phyloP scores from a whole-genome alignment of 352 stramenopile species.

The Globisporangium sylvaticum region DNA sequence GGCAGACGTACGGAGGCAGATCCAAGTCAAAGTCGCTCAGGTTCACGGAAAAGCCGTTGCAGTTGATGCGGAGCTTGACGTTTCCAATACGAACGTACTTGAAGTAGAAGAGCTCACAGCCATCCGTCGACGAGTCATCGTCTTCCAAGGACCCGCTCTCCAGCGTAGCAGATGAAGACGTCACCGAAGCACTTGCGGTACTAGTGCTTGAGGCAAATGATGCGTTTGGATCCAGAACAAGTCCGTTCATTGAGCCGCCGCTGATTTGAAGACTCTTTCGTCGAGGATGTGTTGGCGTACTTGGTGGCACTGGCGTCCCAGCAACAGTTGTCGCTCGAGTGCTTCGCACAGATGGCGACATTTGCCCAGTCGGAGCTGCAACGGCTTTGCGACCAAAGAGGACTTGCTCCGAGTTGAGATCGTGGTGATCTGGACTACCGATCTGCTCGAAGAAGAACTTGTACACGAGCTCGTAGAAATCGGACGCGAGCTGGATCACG shows the following conservation, averaged over 20 bases:
- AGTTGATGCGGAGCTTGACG: conserved; percentile 75
- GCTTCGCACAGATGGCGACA: conserved; percentile 1
- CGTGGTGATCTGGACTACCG: conserved; percentile 21
- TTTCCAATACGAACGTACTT: conserved; percentile 84
- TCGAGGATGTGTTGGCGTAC: not conserved
- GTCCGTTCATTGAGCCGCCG: not conserved
- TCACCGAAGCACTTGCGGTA: not conserved
- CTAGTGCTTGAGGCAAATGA: not conserved
- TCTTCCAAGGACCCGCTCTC: conserved; percentile 35
- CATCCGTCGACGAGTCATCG: conserved; percentile 44
- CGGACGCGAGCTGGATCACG: conserved; percentile 71
- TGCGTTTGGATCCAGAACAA: conserved; percentile 1
- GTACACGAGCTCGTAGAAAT: conserved; percentile 83
- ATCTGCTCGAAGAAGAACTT: conserved; percentile 84
- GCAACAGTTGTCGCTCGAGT: not conserved
- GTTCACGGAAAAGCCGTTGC: conserved; percentile 85
- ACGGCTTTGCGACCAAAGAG: conserved; percentile 52
- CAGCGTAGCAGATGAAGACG: conserved; percentile 15
- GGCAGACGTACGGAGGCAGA: conserved; percentile 71
- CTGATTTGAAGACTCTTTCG: conserved; percentile 14
- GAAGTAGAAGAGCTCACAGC: conserved; percentile 81
- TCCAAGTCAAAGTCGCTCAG: conserved; percentile 78
- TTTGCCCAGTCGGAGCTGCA: not conserved
- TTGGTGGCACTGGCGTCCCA: not conserved
- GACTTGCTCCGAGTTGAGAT: conserved; percentile 41